Base-by-base conservation (phyloP, 306 rosid species). In the Ziziphus jujuba region DNA sequence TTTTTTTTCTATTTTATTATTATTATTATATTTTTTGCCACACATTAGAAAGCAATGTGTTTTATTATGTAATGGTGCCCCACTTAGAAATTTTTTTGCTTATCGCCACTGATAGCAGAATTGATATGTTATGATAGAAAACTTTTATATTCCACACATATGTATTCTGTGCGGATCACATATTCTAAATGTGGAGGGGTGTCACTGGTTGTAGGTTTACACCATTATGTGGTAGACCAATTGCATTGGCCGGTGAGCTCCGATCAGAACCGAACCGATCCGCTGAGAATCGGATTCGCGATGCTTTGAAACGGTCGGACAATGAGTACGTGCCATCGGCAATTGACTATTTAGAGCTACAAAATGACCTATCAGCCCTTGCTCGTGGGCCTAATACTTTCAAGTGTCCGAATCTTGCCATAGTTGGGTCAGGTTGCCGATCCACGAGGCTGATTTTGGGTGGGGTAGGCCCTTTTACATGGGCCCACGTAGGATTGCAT, bases 381-480 rank as follows among this genome's bases (percentile, higher is more conserved):
- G 96, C 77, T 59, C 92, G 90, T 0, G 95, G 98, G 0, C 90
- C 95, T 0, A 91, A 89, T 44, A 85, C 87, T 24, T 89, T 91
- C 44, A 77, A 78, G 75, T 89, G 92, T 58, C 96, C 98, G 1
- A 91, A 87, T 66, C 87, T 91, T 12, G 96, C 90, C 11, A 89
- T 21, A 89, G 95, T 48, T 91, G 98, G 98, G 77, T 69, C 8
- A 80, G 98, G 76, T 84, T 91, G 74, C 96, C 98, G 0, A 91
- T 89, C n/a, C 90, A 91, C 25, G 96, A 91, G 38, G 98, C 96
- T 59, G 95, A 91, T 51, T 91, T 91, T 22, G 98, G 98, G 44
- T 91, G 95, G 96, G 96, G 98, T 14, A 75, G 96, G 52, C 98
- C 98, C 1, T 87, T 87, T 10, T 91, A 89, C 76, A 91, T 91